Conservation (phyloP, 805 yeast genomes). For the Ascoidea rubescens region DNA sequence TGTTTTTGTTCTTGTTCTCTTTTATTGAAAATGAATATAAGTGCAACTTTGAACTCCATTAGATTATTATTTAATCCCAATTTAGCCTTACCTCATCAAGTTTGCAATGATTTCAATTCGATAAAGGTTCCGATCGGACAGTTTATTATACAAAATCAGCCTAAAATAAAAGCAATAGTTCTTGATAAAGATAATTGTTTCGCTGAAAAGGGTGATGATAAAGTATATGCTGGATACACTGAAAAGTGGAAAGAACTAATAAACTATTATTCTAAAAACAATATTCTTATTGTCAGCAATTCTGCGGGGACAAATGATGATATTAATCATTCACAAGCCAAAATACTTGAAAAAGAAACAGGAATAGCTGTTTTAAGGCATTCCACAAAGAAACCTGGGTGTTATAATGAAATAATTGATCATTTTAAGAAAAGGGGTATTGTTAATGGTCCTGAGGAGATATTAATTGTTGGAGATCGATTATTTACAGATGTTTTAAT, state of each 20-base stretch:
- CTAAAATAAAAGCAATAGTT: conserved; percentile 57
- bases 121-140: conserved; percentile 18
- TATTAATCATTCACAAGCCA: conserved; percentile 41
- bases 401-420: conserved; percentile 50
- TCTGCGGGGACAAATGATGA: conserved; percentile 90
- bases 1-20: too few species aligned
- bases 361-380: conserved; percentile 64
- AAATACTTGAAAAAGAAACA: conserved; percentile 40
- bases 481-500: conserved; percentile 81
- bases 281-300: conserved; percentile 69
- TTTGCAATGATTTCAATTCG: conserved; percentile 42
- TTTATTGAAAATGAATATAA: conserved; percentile 35
- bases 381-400: conserved; percentile 71
- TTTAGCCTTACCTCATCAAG: conserved; percentile 53
- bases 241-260: conserved; percentile 42
- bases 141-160: background rate
- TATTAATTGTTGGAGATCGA: conserved; percentile 84
- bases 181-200: conserved; percentile 94
- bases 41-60: conserved; percentile 62
- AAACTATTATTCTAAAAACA: conserved; percentile 44
- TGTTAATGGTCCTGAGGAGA: conserved; percentile 37
- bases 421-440: conserved; percentile 39
- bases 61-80: conserved; percentile 48
- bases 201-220: conserved; percentile 68
- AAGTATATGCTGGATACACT: conserved; percentile 63